A percentile compares a stretch with the other conserved stretches of the same genome.
Conservation (phyloP, 225 moss, liverwort and hornwort genomes). For the Takakia lepidozioides region DNA sequence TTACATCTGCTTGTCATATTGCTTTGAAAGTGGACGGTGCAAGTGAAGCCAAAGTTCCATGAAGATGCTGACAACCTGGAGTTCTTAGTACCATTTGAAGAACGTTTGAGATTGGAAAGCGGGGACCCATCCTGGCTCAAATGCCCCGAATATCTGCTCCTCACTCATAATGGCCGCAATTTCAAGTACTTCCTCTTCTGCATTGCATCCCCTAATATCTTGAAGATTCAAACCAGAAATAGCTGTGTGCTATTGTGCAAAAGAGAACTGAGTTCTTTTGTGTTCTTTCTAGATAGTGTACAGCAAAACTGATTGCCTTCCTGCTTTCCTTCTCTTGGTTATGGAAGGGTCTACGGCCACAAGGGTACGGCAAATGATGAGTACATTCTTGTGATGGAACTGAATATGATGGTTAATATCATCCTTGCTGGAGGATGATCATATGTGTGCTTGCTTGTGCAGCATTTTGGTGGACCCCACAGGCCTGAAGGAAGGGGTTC, state of each 20-base stretch:
- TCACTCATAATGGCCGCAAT: constrained; percentile 85
- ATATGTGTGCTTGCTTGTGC: constrained; percentile 11
- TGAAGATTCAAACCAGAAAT: no score
- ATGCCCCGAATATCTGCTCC: constrained; percentile 85
- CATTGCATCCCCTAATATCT: not conserved
- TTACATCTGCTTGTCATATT: no score
- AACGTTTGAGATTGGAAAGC: constrained; percentile 83
- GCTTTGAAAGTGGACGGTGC: constrained; percentile 92
- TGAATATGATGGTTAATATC: constrained; percentile 1
- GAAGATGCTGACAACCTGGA: constrained; percentile 89
- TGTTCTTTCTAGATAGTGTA: no score
- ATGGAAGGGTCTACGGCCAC: no score
- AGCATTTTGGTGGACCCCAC: constrained; percentile 94
- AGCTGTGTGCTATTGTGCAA: no score
- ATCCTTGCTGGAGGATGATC: not conserved
- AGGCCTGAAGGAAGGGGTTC: constrained; percentile 62
- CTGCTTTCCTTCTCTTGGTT: no score
- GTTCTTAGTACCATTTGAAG: constrained; percentile 73
- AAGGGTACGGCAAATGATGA: no score
- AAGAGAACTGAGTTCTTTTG: no score
- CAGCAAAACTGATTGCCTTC: no score
- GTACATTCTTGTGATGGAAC: no score
- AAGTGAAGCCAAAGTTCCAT: constrained; percentile 83
- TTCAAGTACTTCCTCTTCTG: constrained; percentile 58
- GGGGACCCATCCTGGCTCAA: constrained; percentile 72